Percentiles rank a stretch among this genome's conserved stretches.
phyloP scores from a whole-genome alignment of 768 basidiomycete species.

The Coprinopsis strossmayeri region DNA sequence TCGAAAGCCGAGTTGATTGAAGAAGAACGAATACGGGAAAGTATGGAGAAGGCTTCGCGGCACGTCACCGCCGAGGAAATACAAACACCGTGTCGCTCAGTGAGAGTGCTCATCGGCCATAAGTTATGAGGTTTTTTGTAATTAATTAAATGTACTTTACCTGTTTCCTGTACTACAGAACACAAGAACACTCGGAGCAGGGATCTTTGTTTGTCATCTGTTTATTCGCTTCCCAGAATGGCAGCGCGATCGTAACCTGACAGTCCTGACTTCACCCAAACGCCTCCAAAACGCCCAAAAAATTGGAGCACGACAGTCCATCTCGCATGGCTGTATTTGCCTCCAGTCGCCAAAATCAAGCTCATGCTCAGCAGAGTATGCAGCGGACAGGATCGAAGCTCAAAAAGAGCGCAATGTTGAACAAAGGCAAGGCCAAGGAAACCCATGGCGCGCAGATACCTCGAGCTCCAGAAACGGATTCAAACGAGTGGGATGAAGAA shows the following conservation, averaged over 20 bases:
- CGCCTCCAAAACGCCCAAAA: conserved; percentile 11
- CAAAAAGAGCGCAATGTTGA: conserved; percentile 21
- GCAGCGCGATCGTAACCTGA: conserved; percentile 33
- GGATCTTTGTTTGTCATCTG: too few species aligned
- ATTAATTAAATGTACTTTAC: too few species aligned
- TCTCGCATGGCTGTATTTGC: conserved; percentile 12
- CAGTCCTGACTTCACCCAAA: conserved; percentile 30
- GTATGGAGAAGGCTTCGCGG: conserved; percentile 52
- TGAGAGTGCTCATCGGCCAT: conserved; percentile 56
- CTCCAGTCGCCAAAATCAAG: conserved; percentile 8
- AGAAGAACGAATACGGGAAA: conserved; percentile 55
- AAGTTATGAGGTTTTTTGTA: conserved; percentile 29
- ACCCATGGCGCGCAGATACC: conserved; percentile 16
- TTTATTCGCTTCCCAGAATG: too few species aligned
- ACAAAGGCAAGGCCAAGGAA: conserved; percentile 47
- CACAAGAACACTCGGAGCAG: too few species aligned
- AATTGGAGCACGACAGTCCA: conserved; percentile 6
- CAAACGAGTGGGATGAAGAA: conserved; percentile 18
- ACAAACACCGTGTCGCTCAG: conserved; percentile 48
- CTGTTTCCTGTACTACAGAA: too few species aligned
- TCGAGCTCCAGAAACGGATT: conserved; percentile 9
- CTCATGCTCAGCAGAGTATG: conserved; percentile 9
- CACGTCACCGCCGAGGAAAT: conserved; percentile 46
- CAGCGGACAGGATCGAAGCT: conserved; percentile 12
- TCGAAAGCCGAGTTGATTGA: conserved; percentile 66